Evolutionary conservation across 495 filamentous ascomycete genomes (phyloP), one percentile per base, ranked within the genome.

Genomic region (Penicillium lagena): DNA sequence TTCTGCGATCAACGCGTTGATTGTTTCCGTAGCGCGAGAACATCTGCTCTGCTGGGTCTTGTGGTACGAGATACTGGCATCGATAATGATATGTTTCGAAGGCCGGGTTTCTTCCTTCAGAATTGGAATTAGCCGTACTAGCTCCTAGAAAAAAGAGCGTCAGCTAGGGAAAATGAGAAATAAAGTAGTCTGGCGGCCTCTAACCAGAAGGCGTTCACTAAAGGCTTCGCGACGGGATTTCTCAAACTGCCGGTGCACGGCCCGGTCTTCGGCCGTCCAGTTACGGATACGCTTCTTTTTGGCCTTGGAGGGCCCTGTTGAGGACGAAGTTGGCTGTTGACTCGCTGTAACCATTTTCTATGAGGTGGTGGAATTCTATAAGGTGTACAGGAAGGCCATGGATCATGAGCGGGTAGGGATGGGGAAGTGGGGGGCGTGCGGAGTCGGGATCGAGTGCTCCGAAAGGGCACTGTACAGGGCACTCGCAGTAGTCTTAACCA

Each of bases 161-260:
- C 11, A 36, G 40, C 13, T 13, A 17, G 28, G 12, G 1, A 15
- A 28, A 10, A 12, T 0, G 2, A 7, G 4, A 12, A 29, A 15
- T 12, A 7, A 15, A 37, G 3, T 29, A 29, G 1, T 6, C 9
- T 1, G 2, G 29, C 8, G 7, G 1, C 12, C 7, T 50, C 51
- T 28, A 30, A 50, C 51, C 40, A 32, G 37, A 7, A 54, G 30
- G 9, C 47, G 43, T 32, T 47, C 46, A 13, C 47, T 47, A 29
- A 50, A 54, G 12, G 51, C 51, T 35, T 54, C 51, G 11, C 51
- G 43, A 9, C 47, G 44, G 7, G 47, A 54, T 40, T 54, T 54
- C 43, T 47, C 47, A 39, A 54, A 54, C 29, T 50, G 46, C 1
- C 46, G 46, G 22, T 50, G 47, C 3, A 50, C 30, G 8, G 51